A percentile compares a stretch with the other conserved stretches of the same genome.
Evolutionary conservation across 257 asterid species (phyloP).

Genomic region (Przewalskia tangutica): DNA sequence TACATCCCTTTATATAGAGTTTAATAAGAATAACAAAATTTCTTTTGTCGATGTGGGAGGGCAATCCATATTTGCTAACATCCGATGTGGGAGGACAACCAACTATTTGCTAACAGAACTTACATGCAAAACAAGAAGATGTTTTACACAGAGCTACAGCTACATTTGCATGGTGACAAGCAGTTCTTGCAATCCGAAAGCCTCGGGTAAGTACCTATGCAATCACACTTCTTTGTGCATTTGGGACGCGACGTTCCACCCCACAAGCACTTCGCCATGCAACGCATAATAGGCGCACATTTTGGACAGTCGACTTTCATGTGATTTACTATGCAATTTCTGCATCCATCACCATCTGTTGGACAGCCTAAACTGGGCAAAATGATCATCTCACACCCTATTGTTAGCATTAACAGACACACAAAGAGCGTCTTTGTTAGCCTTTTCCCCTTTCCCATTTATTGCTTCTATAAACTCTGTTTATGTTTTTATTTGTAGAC

Average conservation of each 20-base stretch:
- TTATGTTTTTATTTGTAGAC: neutral
- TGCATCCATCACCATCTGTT: slow-evolving; percentile 40
- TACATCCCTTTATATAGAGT: too few relatives aligned
- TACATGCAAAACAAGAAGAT: neutral
- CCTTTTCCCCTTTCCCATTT: slow-evolving; percentile 7
- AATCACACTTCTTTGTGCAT: slow-evolving; percentile 65
- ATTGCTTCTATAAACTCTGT: neutral
- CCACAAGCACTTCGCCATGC: slow-evolving; percentile 74
- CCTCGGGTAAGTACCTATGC: slow-evolving; percentile 46
- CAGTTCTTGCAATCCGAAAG: slow-evolving; percentile 63
- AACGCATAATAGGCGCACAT: slow-evolving; percentile 54
- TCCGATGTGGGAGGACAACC: too few relatives aligned
- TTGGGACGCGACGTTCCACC: slow-evolving; percentile 33
- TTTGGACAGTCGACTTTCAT: slow-evolving; percentile 57
- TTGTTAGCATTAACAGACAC: slow-evolving; percentile 10
- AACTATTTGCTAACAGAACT: too few relatives aligned
- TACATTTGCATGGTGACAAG: slow-evolving; percentile 54
- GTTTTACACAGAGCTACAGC: slow-evolving; percentile 27
- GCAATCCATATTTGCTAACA: too few relatives aligned
- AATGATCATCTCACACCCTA: slow-evolving; percentile 12
- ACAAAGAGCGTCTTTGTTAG: neutral
- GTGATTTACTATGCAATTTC: slow-evolving; percentile 41
- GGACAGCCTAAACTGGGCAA: slow-evolving; percentile 36
- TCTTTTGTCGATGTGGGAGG: too few relatives aligned
- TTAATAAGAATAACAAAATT: too few relatives aligned